Conservation (phyloP, 2,329 filamentous ascomycete genomes). For the Aspergillus sp. region DNA sequence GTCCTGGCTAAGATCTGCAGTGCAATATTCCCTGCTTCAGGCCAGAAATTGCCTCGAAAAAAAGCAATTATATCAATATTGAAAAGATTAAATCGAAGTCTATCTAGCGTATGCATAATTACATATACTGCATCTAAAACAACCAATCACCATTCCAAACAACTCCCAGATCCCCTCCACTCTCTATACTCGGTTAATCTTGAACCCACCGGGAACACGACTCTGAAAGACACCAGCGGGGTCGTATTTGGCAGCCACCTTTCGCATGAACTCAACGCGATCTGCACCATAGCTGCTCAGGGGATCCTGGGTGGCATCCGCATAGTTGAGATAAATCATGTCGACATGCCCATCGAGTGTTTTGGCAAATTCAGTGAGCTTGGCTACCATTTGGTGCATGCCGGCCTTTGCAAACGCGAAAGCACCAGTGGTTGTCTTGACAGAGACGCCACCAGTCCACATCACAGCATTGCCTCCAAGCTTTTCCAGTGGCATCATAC, state of each 20-base stretch:
- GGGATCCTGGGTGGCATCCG: constrained; percentile 38
- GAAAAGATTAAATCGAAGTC: no score
- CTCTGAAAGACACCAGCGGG: constrained; percentile 21
- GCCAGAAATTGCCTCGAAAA: no score
- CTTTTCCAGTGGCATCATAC: constrained; percentile 30
- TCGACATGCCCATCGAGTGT: constrained; percentile 24
- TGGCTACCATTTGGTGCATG: constrained; percentile 12
- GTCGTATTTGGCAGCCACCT: constrained; percentile 21
- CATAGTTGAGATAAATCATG: constrained; percentile 45
- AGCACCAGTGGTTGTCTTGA: constrained; percentile 5
- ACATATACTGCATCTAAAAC: no score
- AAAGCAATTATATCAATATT: no score
- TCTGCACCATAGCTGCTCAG: constrained; percentile 37
- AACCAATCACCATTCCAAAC: no score
- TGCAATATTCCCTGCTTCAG: no score
- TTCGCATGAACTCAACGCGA: constrained; percentile 27
- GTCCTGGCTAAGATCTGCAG: no score
- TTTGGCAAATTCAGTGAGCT: constrained; percentile 24
- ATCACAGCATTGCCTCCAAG: constrained; percentile 20
- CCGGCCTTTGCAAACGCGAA: constrained; percentile 18
- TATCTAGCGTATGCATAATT: no score
- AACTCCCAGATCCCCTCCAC: no score
- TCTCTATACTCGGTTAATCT: constrained; percentile 5
- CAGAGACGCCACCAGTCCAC: constrained; percentile 18
- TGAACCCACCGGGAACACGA: constrained; percentile 25